A percentile compares a stretch with the other conserved stretches of the same genome.
Conservation (phyloP, 108 stramenopile species). For the Phaeodactylum tricornutum region DNA sequence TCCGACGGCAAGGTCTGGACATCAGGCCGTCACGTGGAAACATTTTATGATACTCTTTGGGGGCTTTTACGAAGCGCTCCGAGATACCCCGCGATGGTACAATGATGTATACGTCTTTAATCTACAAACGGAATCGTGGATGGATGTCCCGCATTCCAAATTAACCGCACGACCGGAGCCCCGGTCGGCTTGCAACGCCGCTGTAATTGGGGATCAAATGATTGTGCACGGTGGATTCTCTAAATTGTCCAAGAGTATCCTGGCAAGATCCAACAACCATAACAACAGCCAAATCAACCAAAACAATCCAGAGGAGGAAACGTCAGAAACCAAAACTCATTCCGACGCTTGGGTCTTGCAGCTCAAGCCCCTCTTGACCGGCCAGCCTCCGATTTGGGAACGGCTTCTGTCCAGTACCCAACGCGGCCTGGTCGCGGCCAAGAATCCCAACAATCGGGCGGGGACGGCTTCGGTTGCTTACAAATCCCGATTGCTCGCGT, state of each 20-base stretch:
- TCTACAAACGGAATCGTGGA: conserved; percentile 70
- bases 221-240: conserved; percentile 80
- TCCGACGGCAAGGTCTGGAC: conserved; percentile 82
- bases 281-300: conserved; percentile 9
- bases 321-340: conserved; percentile 70
- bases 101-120: conserved; percentile 76
- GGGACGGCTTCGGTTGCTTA: conserved; percentile 52
- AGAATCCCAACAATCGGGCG: conserved; percentile 51
- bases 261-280: no score
- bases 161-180: conserved; percentile 66
- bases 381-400: conserved; percentile 77
- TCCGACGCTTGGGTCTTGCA: conserved; percentile 77
- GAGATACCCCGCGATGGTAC: conserved; percentile 65
- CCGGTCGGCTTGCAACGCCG: conserved; percentile 70
- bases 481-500: conserved; percentile 53
- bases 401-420: conserved; percentile 36
- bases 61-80: conserved; percentile 88
- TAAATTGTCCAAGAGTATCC: conserved; percentile 33
- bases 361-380: conserved; percentile 49
- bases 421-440: background rate
- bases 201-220: conserved; percentile 41
- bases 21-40: conserved; percentile 83
- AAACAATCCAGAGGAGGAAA: conserved; percentile 2
- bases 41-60: conserved; percentile 93
- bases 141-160: conserved; percentile 57